Evolutionary conservation across 148 eudicot species (phyloP), one percentile per base, ranked within the genome.

Genomic region (Vaccinium corymbosum): DNA sequence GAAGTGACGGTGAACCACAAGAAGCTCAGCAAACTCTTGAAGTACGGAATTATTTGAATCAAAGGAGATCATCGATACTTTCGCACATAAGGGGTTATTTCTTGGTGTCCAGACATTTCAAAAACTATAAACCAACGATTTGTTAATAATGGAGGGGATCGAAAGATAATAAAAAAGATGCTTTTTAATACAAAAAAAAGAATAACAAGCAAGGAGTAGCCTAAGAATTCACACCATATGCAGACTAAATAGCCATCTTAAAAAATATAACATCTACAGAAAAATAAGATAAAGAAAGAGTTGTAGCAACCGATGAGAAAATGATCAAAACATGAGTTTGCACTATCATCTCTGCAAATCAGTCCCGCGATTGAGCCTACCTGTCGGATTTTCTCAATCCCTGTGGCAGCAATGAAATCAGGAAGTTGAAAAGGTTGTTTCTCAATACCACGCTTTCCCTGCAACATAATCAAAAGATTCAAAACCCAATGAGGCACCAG

Each of bases 401-500:
- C 99, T 7, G 99, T 97, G 25, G 98, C 98, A 84, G 99, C 99
- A 85, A 97, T 97, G 73, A 97, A 97, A 86, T 97, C 98, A 82
- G 99, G 99, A 88, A 97, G 99, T 89, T 95, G 99, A 84, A 97
- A 97, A 13, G 99, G 99, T 86, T 93, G 98, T 85, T 97, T 97
- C 83, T 97, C 99, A 71, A 97, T 95, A 85, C 99, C 99, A 80
- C 98, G 94, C 86, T 97, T 97, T 49, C 98, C 99, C 98, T 97
- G 95, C 90, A 89, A 92, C 56, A 90, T 68, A 82, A 51, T 25
- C 86, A 42, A 42, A 42, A 42, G 46, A 79, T 51, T 75, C 75
- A 73, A 75, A 87, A 80, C 52, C 51, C 80, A 78, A 90, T 93
- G 88, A 92, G 90, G 84, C 76, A 86, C 73, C 35, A 82, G 81